Conservation (phyloP, 148 eudicot genomes). For the Simmondsia chinensis region DNA sequence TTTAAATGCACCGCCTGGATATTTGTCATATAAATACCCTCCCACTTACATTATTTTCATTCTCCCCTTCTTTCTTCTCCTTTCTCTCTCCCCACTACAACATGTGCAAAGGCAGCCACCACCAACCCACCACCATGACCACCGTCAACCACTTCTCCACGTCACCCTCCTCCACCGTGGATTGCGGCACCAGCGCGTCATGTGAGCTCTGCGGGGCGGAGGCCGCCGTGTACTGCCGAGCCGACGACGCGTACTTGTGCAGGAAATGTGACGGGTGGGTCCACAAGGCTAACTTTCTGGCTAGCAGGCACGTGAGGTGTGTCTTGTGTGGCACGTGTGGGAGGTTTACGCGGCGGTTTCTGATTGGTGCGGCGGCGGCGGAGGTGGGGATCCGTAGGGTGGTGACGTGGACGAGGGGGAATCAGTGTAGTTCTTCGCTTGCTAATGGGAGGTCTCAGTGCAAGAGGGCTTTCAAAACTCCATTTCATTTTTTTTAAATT, state of each 20-base stretch:
- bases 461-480: conserved; percentile 4
- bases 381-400: conserved; percentile 8
- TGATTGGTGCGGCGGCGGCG: conserved; percentile 14
- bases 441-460: neutral
- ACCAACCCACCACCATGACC: too few relatives aligned
- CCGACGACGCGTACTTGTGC: conserved; percentile 29
- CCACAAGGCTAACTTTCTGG: conserved; percentile 35
- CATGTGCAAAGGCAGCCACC: too few relatives aligned
- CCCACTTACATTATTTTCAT: too few relatives aligned
- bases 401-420: conserved; percentile 7
- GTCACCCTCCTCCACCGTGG: too few relatives aligned
- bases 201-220: conserved; percentile 26
- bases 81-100: too few relatives aligned
- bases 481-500: conserved; percentile 8
- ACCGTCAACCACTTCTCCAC: too few relatives aligned
- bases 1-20: too few relatives aligned
- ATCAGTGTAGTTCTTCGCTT: conserved; percentile 3
- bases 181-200: too few relatives aligned
- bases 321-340: conserved; percentile 23
- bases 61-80: too few relatives aligned
- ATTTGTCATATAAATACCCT: too few relatives aligned
- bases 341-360: conserved; percentile 15
- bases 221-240: conserved; percentile 24
- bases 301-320: conserved; percentile 24
- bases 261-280: conserved; percentile 29